phyloP scores from a whole-genome alignment of 805 yeast genomes.

The Schwanniomyces pseudopolymorphus region DNA sequence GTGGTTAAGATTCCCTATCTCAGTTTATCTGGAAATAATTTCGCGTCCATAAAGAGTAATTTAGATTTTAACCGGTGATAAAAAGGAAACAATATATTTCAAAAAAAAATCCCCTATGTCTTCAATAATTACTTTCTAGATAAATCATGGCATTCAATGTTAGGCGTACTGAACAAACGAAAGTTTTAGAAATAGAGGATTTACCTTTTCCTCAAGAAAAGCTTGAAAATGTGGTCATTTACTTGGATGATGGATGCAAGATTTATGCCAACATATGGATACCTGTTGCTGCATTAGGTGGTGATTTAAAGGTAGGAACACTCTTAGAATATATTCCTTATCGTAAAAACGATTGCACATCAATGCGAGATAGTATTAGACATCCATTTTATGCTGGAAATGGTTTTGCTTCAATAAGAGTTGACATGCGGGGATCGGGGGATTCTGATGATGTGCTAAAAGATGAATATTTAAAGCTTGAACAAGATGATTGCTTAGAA shows the following conservation, averaged over 20 bases:
- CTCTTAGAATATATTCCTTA: constrained; percentile 47
- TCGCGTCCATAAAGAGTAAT: too few relatives aligned
- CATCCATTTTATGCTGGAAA: constrained; percentile 49
- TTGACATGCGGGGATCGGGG: constrained; percentile 48
- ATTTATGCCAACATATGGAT: constrained; percentile 46
- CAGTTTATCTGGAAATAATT: too few relatives aligned
- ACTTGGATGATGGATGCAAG: constrained; percentile 37
- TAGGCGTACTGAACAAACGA: constrained; percentile 11
- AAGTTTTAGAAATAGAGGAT: constrained; percentile 3
- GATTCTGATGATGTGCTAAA: constrained; percentile 40
- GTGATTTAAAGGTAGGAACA: constrained; percentile 31
- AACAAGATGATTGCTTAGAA: constrained; percentile 45
- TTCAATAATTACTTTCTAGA: too few relatives aligned
- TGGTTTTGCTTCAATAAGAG: constrained; percentile 45
- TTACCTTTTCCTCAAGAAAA: constrained; percentile 30
- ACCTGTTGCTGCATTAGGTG: constrained; percentile 31
- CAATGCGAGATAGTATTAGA: constrained; percentile 44
- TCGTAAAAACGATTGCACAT: constrained; percentile 44
- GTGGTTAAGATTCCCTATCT: too few relatives aligned
- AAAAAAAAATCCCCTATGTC: too few relatives aligned
- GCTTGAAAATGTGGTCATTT: constrained; percentile 34
- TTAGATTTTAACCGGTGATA: too few relatives aligned
- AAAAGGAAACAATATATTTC: too few relatives aligned
- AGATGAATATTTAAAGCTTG: constrained; percentile 44
- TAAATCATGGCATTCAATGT: background rate